These are phyloP conservation scores for Neurospora tetraspora DNA, from an alignment of 495 filamentous ascomycete species.

Conservation along the genomic window DNA sequence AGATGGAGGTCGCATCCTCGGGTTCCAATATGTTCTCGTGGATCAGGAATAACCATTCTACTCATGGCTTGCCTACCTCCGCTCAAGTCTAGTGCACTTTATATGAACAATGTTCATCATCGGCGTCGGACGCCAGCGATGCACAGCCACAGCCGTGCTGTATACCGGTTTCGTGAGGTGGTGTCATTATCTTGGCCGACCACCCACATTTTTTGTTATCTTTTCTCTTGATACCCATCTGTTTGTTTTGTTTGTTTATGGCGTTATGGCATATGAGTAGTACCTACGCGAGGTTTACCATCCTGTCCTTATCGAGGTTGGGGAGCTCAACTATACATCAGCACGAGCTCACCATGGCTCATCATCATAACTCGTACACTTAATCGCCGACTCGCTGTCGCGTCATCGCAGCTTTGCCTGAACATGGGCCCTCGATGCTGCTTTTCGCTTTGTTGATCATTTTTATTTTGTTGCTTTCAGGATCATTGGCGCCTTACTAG, in stretches of 20 bases:
- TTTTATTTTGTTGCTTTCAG: background rate
- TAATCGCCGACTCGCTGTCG: background rate
- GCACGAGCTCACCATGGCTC: background rate
- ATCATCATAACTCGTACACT: background rate
- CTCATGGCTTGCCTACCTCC: constrained; percentile 2
- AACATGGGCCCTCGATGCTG: background rate
- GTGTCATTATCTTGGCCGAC: background rate
- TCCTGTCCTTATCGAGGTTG: background rate
- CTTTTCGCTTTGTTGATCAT: background rate
- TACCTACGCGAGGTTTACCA: background rate
- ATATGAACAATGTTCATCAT: background rate
- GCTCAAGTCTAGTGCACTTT: constrained; percentile 10
- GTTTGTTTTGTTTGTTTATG: constrained; percentile 4
- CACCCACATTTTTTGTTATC: background rate
- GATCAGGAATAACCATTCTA: constrained; percentile 19
- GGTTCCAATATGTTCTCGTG: constrained; percentile 21
- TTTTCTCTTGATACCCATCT: constrained; percentile 8
- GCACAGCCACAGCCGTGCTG: background rate
- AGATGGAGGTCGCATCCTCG: constrained; percentile 31
- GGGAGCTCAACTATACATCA: background rate
- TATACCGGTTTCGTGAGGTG: background rate
- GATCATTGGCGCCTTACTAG: background rate
- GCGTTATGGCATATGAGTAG: background rate
- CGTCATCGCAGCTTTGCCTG: background rate
- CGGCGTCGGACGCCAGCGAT: background rate